Percentiles rank a stretch among this genome's conserved stretches.
phyloP scores from a whole-genome alignment of 164 flowering plant genomes.

The Buxus sempervirens region DNA sequence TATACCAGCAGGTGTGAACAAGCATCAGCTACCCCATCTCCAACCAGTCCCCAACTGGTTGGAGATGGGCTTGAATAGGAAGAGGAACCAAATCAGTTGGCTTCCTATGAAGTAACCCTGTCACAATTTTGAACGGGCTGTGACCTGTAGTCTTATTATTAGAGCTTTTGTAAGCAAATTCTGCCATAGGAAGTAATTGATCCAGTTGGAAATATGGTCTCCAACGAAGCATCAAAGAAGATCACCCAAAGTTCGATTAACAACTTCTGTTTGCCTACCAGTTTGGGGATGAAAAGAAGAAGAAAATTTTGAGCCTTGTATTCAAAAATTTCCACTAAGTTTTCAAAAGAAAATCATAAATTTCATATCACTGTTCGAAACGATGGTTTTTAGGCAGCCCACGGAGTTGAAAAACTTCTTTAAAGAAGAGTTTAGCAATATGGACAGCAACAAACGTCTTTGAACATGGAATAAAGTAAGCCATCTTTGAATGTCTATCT shows the following conservation, averaged over 20 bases:
- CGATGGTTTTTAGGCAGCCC: too few species aligned
- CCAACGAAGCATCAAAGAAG: not conserved
- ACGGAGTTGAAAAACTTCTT: not conserved
- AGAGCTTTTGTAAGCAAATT: slow-evolving; percentile 9
- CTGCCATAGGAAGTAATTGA: not conserved
- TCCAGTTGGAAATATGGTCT: slow-evolving; percentile 4
- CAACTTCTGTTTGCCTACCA: not conserved
- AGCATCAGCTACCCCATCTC: too few species aligned
- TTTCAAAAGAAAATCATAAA: slow-evolving; percentile 4
- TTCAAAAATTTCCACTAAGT: slow-evolving; percentile 1
- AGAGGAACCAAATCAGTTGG: slow-evolving; percentile 1
- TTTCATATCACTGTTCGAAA: not conserved
- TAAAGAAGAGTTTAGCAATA: too few species aligned
- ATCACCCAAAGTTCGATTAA: not conserved
- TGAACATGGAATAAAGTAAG: not conserved
- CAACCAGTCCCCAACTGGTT: too few species aligned
- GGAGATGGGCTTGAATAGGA: not conserved
- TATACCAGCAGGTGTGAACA: too few species aligned
- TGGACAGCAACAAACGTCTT: not conserved
- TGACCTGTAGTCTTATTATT: too few species aligned
- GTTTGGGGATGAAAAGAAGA: not conserved
- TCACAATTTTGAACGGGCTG: too few species aligned
- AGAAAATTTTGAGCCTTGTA: not conserved
- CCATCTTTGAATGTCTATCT: not conserved
- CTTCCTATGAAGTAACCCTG: not conserved